Conservation (phyloP, 768 basidiomycete species). For the Hypholoma fasciculare region DNA sequence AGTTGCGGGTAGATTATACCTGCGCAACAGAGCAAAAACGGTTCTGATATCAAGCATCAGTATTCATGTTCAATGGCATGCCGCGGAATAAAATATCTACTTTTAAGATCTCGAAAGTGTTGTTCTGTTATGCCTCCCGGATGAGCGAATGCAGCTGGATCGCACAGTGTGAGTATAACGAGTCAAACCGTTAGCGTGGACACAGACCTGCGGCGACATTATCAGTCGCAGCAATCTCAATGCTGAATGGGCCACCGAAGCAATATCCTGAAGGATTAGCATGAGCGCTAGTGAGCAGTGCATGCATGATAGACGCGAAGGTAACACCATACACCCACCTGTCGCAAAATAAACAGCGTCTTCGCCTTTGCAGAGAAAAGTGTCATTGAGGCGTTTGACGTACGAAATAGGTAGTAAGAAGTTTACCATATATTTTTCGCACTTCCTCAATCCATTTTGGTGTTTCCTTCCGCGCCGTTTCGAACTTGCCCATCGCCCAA, state of each 20-base stretch:
- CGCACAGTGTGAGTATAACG: background rate
- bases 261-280: slow-evolving; percentile 45
- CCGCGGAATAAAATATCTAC: slow-evolving; percentile 29
- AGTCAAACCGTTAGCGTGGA: too few species aligned
- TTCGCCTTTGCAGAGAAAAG: background rate
- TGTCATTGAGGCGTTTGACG: background rate
- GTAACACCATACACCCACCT: background rate
- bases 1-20: slow-evolving; percentile 29
- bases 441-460: slow-evolving; percentile 57
- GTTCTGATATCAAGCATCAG: slow-evolving; percentile 26
- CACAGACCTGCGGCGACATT: slow-evolving; percentile 42
- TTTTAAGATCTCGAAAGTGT: slow-evolving; percentile 43
- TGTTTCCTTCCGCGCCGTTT: slow-evolving; percentile 36
- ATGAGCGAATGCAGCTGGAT: slow-evolving; percentile 52
- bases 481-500: slow-evolving; percentile 41
- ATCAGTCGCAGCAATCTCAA: slow-evolving; percentile 43
- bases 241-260: slow-evolving; percentile 52
- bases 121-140: slow-evolving; percentile 47
- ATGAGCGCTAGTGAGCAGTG: too few species aligned
- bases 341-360: slow-evolving; percentile 1
- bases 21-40: slow-evolving; percentile 52
- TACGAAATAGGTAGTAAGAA: background rate
- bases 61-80: background rate
- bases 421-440: slow-evolving; percentile 45
- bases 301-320: background rate